Base-by-base conservation (phyloP, 2,329 filamentous ascomycete species). In the Alternaria brassicae region DNA sequence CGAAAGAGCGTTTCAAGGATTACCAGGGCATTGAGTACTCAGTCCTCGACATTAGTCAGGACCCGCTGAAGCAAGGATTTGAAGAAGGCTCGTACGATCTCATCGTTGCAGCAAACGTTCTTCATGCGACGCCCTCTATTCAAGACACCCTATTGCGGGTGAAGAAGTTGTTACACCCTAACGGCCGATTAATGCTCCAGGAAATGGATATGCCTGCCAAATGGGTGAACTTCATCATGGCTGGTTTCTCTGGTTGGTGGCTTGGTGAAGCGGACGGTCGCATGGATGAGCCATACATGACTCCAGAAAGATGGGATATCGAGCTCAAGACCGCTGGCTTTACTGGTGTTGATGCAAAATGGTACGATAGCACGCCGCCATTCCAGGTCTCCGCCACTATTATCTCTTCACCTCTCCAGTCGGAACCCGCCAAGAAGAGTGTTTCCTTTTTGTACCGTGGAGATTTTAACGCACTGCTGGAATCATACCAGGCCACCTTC, bases 271-370 rank as follows among this genome's bases (percentile, higher is more conserved):
- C 77, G 3, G 72, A 76, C 28, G 73, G 72, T 3, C 62, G 72
- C 25, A 51, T 37, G 3, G 30, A 60, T 4, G 69, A 69, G 6
- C 78, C 78, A 0, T 70, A 58, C 19, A 47, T 78, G 2, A 66
- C 70, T 1, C 58, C 66, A 3, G 59, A 58, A 1, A 47, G 67
- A 44, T 81, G 80, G 79, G 64, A 77, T 36, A 48, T 40, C 1
- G 42, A 73, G 4, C 66, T 81, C 34, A 53, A 55, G 7, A 53
- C 65, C 1, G 63, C 69, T 9, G 77, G 77, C 3, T 79, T 79
- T 41, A 37, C 49, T 3, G 70, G 70, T 3, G 23, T 68, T 4
- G 70, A 77, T 17, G 37, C 56, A 39, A 6, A 55, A 8, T 13
- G 65, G 19, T 17, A 6, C 4, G 48, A 50, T 30, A 25, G 37